phyloP scores from a whole-genome alignment of 495 filamentous ascomycete genomes.

The Penicillium mononematosum region DNA sequence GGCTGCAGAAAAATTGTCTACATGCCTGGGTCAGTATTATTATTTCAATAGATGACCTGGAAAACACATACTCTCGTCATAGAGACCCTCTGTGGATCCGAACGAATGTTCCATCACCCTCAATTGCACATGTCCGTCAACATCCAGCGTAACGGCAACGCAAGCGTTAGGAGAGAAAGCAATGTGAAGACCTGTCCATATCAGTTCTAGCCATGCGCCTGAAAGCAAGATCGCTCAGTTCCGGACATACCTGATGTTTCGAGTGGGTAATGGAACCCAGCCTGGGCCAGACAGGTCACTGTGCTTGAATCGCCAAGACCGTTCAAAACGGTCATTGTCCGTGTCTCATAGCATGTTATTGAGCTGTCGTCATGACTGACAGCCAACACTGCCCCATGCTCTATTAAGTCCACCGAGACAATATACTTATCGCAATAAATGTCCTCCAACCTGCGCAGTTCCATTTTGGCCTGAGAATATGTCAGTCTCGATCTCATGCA shows the following conservation, averaged over 20 bases:
- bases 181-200: constrained; percentile 55
- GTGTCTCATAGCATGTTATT: constrained; percentile 71
- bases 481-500: constrained; percentile 16
- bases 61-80: constrained; percentile 42
- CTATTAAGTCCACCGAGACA: constrained; percentile 63
- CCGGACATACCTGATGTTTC: constrained; percentile 30
- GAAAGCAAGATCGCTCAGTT: background rate
- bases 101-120: constrained; percentile 57
- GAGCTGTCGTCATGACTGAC: constrained; percentile 74
- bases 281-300: constrained; percentile 67
- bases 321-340: constrained; percentile 63
- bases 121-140: constrained; percentile 64
- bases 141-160: constrained; percentile 60
- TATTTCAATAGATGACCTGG: background rate
- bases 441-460: constrained; percentile 65
- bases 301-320: constrained; percentile 59
- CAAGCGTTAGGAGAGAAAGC: constrained; percentile 75
- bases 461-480: constrained; percentile 49
- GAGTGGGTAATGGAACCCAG: constrained; percentile 65
- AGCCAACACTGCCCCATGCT: constrained; percentile 65
- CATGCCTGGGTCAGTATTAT: constrained; percentile 13
- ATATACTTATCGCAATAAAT: constrained; percentile 64
- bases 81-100: constrained; percentile 36
- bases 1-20: constrained; percentile 52
- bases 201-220: background rate